These are phyloP conservation scores for Megacollybia platyphylla DNA, from an alignment of 1,284 basidiomycete species.

Conservation along the genomic window DNA sequence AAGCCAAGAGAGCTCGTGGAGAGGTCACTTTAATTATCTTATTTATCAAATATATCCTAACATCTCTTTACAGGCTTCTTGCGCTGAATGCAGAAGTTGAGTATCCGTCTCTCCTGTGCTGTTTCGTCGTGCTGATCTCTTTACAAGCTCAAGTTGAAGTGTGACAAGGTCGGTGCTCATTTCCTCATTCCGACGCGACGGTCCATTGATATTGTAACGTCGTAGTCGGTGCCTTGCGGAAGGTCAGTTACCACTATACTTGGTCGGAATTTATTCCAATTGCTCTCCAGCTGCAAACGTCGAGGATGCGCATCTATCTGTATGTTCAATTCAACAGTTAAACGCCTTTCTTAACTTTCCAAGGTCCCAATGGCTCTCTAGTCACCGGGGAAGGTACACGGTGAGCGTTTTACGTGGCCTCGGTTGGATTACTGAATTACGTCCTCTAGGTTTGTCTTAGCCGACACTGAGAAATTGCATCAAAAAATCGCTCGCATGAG, in stretches of 20 bases:
- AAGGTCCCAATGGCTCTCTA: constrained; percentile 17
- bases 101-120: constrained; percentile 8
- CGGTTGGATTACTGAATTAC: background rate
- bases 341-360: background rate
- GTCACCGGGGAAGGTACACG: constrained; percentile 66
- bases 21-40: no score
- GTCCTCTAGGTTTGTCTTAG: constrained; percentile 52
- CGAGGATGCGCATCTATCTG: constrained; percentile 66
- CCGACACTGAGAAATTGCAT: constrained; percentile 65
- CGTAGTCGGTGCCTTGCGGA: constrained; percentile 49
- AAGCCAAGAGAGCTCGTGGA: no score
- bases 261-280: background rate
- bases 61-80: constrained; percentile 35
- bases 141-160: constrained; percentile 54
- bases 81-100: constrained; percentile 61
- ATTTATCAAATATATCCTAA: no score
- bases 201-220: background rate
- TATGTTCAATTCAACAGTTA: background rate
- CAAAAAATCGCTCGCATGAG: constrained; percentile 62
- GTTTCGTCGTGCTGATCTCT: no score
- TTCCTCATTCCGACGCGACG: background rate
- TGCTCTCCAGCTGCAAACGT: constrained; percentile 37
- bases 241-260: constrained; percentile 22
- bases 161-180: constrained; percentile 34
- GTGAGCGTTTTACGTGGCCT: constrained; percentile 19